These are phyloP conservation scores for Entomortierella beljakovae DNA, from an alignment of 192 early-diverging fungal genomes.

Conservation along the genomic window DNA sequence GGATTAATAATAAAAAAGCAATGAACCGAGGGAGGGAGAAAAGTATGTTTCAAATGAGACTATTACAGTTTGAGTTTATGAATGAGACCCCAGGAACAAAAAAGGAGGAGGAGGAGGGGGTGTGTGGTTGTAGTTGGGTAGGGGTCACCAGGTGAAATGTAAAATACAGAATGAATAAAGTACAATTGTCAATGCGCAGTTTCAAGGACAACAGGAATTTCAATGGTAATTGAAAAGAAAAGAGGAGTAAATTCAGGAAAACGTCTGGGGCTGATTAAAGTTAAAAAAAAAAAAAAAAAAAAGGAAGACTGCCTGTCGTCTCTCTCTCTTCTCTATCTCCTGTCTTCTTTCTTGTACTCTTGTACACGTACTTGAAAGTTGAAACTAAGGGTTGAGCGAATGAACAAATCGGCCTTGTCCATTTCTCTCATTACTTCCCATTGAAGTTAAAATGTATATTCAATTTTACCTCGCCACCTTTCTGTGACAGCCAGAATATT, in stretches of 20 bases:
- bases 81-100: no score
- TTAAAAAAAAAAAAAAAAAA: not conserved
- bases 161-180: not conserved
- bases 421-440: no score
- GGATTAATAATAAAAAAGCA: no score
- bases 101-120: not conserved
- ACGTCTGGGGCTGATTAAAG: not conserved
- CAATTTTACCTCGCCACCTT: no score
- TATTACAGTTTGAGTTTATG: no score
- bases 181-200: not conserved
- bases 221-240: not conserved
- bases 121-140: not conserved
- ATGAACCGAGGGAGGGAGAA: no score
- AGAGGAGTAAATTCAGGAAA: not conserved
- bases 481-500: no score
- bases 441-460: no score
- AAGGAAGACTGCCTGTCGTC: not conserved
- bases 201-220: not conserved
- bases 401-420: no score
- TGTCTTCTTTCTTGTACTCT: not conserved
- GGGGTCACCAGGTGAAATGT: not conserved
- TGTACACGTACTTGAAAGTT: no score
- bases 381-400: no score
- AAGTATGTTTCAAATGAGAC: no score
- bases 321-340: not conserved